Evolutionary conservation across 2,329 filamentous ascomycete genomes (phyloP), one percentile per base, ranked within the genome.

Genomic region (Taxawa tesnikishii): DNA sequence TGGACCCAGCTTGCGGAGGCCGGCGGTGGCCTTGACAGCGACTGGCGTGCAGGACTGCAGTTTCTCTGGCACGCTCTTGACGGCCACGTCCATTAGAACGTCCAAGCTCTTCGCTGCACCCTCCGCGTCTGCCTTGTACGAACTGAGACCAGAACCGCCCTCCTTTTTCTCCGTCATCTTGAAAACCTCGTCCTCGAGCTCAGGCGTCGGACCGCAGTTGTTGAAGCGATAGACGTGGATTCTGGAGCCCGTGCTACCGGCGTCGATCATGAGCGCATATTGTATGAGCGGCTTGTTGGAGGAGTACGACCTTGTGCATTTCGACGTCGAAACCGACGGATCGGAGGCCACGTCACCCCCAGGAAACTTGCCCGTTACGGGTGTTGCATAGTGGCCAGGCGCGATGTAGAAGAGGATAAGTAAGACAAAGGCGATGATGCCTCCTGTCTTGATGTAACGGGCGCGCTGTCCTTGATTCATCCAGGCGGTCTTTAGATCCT

Each of bases 151-250:
- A 14, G 73, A 75, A 62, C 90, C 65, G 39, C 85, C 84, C 33
- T 83, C 71, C 45, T 72, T 76, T 70, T 84, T 88, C 54, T 83
- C 76, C 8, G 87, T 96, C 80, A 87, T 85, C 65, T 88, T 78
- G 60, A 98, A 98, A 37, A 83, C 71, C 55, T 98, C 90, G 51
- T 76, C 67, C 62, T 98, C 90, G 31, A 98, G 73, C 61, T 94
- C 87, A 15, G 90, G 90, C n/a, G 87, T 87, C 6, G 83, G 63
- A 9, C 87, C 90, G 63, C 88, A 98, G 65, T 96, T 96, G 69
- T 96, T 96, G 73, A 96, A 98, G 54, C 85, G 83, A 70, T 94
- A 98, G 38, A 96, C 85, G 64, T 98, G 92, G 54, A 98, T 94
- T 47, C 90, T 81, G 38, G 90, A 96, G 39, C 90, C 90, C 33